These are phyloP conservation scores for Acer negundo DNA, from an alignment of 345 rosid genomes.

Conservation along the genomic window DNA sequence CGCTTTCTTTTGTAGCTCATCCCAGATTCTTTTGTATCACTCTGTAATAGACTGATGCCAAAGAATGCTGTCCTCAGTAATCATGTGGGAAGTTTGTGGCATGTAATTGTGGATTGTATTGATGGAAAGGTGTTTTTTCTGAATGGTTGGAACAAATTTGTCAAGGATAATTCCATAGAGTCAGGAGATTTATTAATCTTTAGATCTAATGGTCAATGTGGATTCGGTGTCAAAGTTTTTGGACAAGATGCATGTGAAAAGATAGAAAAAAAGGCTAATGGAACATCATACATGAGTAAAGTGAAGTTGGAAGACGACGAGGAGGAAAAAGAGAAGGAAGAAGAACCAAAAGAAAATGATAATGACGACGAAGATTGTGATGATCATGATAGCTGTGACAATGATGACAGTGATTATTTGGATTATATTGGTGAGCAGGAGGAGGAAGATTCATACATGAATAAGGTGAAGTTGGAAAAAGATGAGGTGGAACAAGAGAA, in stretches of 20 bases:
- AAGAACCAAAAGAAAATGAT: not conserved
- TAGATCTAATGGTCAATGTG: not conserved
- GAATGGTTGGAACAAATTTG: slow-evolving; percentile 21
- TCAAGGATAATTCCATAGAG: slow-evolving; percentile 6
- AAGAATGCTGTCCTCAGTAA: slow-evolving; percentile 1
- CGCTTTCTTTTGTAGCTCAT: not conserved
- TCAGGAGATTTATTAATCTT: slow-evolving; percentile 4
- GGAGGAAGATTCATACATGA: too few relatives aligned
- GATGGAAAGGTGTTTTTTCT: not conserved
- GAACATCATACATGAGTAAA: too few relatives aligned
- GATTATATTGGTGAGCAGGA: too few relatives aligned
- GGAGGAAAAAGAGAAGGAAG: not conserved
- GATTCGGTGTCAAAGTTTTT: not conserved
- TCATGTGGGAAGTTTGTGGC: slow-evolving; percentile 9
- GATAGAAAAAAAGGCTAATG: not conserved
- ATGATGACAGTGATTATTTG: not conserved
- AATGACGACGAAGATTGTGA: not conserved
- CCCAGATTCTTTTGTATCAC: slow-evolving; percentile 3
- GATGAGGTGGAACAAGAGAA: too few relatives aligned
- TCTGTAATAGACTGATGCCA: not conserved
- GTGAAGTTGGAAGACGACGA: slow-evolving; percentile 5
- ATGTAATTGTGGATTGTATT: not conserved
- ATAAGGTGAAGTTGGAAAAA: too few relatives aligned
- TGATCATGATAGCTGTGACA: not conserved
- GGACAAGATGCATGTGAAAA: slow-evolving; percentile 8